Evolutionary conservation across 192 early-diverging fungal genomes (phyloP).

Genomic region (Coemansia pectinata): DNA sequence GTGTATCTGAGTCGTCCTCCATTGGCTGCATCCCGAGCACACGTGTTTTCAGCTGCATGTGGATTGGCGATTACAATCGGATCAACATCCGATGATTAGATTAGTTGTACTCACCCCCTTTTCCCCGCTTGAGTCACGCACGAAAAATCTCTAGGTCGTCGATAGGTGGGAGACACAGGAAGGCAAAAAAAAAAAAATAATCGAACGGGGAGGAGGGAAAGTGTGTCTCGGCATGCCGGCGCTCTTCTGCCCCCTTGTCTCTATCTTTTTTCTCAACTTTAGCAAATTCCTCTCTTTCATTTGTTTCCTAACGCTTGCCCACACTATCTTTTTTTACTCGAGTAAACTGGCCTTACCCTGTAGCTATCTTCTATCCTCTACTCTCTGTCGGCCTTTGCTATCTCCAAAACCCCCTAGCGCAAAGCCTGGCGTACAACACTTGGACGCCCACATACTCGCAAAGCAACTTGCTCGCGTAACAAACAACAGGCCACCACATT

Average conservation of each 20-base stretch:
- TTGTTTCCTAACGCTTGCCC: background rate
- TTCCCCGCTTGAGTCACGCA: slow-evolving; percentile 1
- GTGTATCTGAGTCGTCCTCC: background rate
- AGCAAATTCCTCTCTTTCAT: background rate
- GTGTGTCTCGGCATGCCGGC: background rate
- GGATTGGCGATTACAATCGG: background rate
- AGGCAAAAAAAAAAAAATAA: slow-evolving; percentile 3
- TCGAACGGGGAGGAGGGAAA: background rate
- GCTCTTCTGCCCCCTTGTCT: background rate
- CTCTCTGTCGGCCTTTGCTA: background rate
- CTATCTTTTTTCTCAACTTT: background rate
- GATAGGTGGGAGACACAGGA: background rate
- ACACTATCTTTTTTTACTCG: background rate
- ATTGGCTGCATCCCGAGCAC: background rate
- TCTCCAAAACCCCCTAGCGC: background rate
- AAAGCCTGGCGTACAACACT: background rate
- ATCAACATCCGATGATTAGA: background rate
- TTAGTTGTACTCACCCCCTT: background rate
- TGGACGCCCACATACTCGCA: background rate
- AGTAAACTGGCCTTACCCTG: background rate
- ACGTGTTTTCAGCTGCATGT: background rate
- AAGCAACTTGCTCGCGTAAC: background rate
- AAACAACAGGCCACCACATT: background rate
- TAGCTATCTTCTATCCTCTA: background rate
- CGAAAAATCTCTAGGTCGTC: background rate